Evolutionary conservation across 1,139 yeast genomes (phyloP).

Genomic region (Yamadazyma atmosphaerica): DNA sequence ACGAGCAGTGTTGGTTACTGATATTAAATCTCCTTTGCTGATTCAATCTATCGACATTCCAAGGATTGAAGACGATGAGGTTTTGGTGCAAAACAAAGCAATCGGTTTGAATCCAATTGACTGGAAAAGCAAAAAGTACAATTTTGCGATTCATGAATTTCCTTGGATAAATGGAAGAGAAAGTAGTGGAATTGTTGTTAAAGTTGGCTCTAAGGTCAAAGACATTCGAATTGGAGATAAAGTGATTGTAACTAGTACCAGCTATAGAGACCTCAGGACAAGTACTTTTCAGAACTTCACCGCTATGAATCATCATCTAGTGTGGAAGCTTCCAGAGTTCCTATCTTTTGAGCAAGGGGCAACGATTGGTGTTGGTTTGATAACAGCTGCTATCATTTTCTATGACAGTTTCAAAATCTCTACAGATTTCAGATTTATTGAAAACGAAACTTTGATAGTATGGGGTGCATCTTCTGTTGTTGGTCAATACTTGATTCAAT

Average conservation of each 20-base stretch:
- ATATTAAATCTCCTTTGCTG: conserved; percentile 4
- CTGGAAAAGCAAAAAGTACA: conserved; percentile 50
- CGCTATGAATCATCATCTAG: conserved; percentile 42
- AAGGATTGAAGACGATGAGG: conserved; percentile 26
- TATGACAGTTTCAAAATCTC: conserved; percentile 28
- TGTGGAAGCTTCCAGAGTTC: conserved; percentile 24
- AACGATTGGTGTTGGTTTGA: conserved; percentile 48
- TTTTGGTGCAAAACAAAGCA: conserved; percentile 38
- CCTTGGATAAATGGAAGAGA: conserved; percentile 55
- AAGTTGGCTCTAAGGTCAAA: conserved; percentile 30
- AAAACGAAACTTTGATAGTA: conserved; percentile 27
- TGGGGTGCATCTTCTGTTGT: conserved; percentile 55
- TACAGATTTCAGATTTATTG: conserved; percentile 9
- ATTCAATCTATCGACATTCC: conserved; percentile 15
- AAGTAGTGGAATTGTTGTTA: conserved; percentile 39
- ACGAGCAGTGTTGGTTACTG: conserved; percentile 6
- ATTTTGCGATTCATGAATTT: conserved; percentile 47
- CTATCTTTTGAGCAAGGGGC: conserved; percentile 40
- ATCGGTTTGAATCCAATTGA: conserved; percentile 50
- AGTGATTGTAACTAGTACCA: conserved; percentile 45
- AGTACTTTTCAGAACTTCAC: conserved; percentile 50
- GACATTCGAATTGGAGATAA: conserved; percentile 30
- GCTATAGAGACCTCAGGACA: conserved; percentile 46
- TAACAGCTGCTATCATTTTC: conserved; percentile 43
- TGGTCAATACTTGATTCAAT: conserved; percentile 42